Evolutionary conservation across 139 green algal species (phyloP).

Genomic region (Chlorella sp.): DNA sequence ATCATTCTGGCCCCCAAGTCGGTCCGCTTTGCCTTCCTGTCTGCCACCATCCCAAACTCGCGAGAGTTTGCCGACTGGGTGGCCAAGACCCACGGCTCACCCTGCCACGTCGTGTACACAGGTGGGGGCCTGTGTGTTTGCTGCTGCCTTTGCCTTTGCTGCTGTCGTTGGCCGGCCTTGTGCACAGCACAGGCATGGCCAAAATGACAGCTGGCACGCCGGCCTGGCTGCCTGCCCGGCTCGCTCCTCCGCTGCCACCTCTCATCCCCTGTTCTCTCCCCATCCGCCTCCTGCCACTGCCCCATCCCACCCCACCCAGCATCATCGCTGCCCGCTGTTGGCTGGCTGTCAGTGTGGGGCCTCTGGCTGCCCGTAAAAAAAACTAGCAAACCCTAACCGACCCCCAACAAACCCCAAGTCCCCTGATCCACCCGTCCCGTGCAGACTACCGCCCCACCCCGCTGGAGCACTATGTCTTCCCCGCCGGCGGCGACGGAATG

Average conservation of each 20-base stretch:
- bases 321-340: not conserved
- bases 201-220: too few species aligned
- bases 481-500: conserved; percentile 69
- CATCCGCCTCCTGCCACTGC: not conserved
- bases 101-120: conserved; percentile 74
- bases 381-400: too few species aligned
- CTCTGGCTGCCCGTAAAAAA: too few species aligned
- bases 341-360: too few species aligned
- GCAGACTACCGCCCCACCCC: conserved; percentile 85
- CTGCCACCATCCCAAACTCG: conserved; percentile 86
- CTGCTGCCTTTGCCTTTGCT: not conserved
- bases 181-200: not conserved
- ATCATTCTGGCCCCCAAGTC: conserved; percentile 65
- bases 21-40: conserved; percentile 81
- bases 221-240: too few species aligned
- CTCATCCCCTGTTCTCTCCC: too few species aligned
- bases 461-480: conserved; percentile 85
- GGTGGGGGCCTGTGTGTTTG: not conserved
- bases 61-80: conserved; percentile 87
- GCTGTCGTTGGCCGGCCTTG: not conserved
- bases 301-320: not conserved
- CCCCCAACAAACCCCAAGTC: not conserved
- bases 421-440: not conserved
- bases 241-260: too few species aligned
- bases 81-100: conserved; percentile 67